A percentile compares a stretch with the other conserved stretches of the same genome.
Evolutionary conservation across 2,329 filamentous ascomycete species (phyloP).

Genomic region (Paecilomyces dactylethromorphus): DNA sequence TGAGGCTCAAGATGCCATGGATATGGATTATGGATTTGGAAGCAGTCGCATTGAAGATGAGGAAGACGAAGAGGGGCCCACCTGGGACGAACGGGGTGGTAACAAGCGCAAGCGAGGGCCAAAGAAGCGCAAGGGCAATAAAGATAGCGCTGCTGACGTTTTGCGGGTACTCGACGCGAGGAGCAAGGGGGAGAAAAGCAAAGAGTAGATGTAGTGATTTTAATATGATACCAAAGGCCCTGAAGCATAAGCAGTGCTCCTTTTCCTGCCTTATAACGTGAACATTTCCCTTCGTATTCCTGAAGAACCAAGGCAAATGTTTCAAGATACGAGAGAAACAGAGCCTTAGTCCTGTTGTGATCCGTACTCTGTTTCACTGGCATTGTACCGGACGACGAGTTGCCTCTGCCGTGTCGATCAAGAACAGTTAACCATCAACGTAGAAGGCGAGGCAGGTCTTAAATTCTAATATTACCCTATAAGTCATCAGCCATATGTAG

Average conservation of each 20-base stretch:
- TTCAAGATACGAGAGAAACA: not conserved
- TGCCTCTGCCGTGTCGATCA: not conserved
- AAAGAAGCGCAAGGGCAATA: constrained; percentile 47
- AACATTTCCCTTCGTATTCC: not conserved
- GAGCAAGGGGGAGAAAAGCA: constrained; percentile 38
- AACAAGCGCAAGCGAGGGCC: constrained; percentile 49
- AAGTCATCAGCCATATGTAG: not conserved
- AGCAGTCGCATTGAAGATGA: constrained; percentile 81
- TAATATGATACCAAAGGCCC: not conserved
- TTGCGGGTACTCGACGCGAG: constrained; percentile 65
- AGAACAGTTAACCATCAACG: not conserved
- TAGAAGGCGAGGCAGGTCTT: not conserved
- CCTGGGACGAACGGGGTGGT: constrained; percentile 28
- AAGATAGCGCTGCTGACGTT: constrained; percentile 70
- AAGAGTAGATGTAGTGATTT: not conserved
- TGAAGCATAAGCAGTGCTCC: not conserved
- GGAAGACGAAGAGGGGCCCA: constrained; percentile 67
- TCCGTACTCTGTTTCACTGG: not conserved
- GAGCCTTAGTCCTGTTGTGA: not conserved
- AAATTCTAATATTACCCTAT: not conserved
- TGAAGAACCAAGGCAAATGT: not conserved
- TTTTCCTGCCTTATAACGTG: not conserved
- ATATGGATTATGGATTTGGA: constrained; percentile 93
- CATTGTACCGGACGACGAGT: not conserved
- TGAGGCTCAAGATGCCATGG: constrained; percentile 74